Percentiles rank a stretch among this genome's conserved stretches.
phyloP scores from a whole-genome alignment of 2,329 filamentous ascomycete species.

The Alternaria arborescens region DNA sequence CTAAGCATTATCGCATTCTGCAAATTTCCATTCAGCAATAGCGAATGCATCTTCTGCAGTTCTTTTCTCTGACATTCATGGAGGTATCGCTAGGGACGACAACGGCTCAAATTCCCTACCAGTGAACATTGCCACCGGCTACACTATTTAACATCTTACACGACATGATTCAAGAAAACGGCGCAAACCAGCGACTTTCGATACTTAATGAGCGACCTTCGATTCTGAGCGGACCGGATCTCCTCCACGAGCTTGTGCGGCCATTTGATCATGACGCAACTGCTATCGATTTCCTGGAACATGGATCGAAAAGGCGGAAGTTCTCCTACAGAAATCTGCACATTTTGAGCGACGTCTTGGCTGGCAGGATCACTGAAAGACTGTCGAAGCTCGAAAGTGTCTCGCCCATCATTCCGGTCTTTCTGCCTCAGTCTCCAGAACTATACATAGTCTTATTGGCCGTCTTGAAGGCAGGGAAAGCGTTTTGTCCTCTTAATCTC shows the following conservation, averaged over 20 bases:
- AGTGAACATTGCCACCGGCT: conserved; percentile 3
- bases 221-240: conserved; percentile 61
- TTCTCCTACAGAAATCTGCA: conserved; percentile 73
- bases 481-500: conserved; percentile 84
- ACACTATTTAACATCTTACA: conserved; percentile 15
- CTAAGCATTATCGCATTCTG: conserved; percentile 5
- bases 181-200: conserved; percentile 28
- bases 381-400: conserved; percentile 41
- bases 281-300: conserved; percentile 71
- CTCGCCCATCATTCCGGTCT: conserved; percentile 71
- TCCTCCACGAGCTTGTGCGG: conserved; percentile 71
- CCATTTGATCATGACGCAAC: conserved; percentile 42
- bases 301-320: conserved; percentile 55
- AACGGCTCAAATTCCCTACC: background rate
- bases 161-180: conserved; percentile 37
- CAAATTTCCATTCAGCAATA: conserved; percentile 2
- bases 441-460: conserved; percentile 82
- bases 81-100: background rate
- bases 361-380: conserved; percentile 46
- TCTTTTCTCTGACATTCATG: background rate
- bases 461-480: conserved; percentile 80
- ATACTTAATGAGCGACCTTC: conserved; percentile 66
- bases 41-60: conserved; percentile 1
- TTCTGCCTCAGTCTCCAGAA: conserved; percentile 78
- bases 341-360: conserved; percentile 63